Conservation (phyloP, 2,329 filamentous ascomycete species). For the Beauveria asiatica region DNA sequence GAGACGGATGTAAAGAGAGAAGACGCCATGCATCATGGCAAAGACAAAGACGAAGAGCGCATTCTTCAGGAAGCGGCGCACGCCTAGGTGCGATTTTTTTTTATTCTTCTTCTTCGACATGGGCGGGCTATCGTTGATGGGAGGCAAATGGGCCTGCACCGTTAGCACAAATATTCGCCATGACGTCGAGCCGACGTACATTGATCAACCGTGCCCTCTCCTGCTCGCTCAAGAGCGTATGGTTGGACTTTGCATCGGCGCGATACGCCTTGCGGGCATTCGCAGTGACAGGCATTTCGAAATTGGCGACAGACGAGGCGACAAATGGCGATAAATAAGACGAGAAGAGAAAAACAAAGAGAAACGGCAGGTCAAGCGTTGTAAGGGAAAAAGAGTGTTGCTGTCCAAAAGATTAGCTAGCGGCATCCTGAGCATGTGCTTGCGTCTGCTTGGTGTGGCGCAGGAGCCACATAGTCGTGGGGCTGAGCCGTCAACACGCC, state of each 20-base stretch:
- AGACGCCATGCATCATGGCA: conserved; percentile 66
- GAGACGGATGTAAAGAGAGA: conserved; percentile 79
- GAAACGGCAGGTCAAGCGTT: not conserved
- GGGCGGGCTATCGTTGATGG: conserved; percentile 22
- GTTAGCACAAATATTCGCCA: not conserved
- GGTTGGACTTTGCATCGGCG: conserved; percentile 27
- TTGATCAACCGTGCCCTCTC: conserved; percentile 29
- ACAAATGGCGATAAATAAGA: not conserved
- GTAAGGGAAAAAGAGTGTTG: not conserved
- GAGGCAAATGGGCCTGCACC: not conserved
- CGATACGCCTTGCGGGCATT: conserved; percentile 31
- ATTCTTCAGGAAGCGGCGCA: conserved; percentile 52
- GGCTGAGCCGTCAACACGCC: conserved; percentile 11
- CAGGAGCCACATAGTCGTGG: conserved; percentile 17
- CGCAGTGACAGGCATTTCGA: not conserved
- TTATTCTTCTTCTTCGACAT: conserved; percentile 20
- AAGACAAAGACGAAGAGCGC: conserved; percentile 61
- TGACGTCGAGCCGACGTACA: conserved; percentile 19
- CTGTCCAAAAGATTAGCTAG: conserved; percentile 2
- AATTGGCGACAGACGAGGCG: not conserved
- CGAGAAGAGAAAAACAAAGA: not conserved
- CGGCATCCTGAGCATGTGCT: conserved; percentile 7
- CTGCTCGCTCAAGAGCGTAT: conserved; percentile 26
- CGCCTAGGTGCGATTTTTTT: conserved; percentile 39
- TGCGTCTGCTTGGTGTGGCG: conserved; percentile 9